Conservation (phyloP, 768 basidiomycete species). For the Symmetrospora coprosmae region DNA sequence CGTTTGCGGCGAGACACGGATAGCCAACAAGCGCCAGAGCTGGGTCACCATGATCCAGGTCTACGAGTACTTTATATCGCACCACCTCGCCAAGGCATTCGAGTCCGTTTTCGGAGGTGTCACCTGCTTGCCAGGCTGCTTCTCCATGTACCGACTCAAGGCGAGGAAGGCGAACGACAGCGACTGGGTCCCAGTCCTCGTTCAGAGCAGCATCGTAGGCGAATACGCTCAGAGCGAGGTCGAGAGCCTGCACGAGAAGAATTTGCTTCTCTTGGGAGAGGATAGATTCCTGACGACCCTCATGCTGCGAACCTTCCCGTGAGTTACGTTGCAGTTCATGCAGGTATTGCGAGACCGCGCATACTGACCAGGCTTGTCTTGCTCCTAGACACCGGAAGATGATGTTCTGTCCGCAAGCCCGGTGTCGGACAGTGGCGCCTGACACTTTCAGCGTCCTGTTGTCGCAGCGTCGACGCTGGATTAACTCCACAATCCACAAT, state of each 20-base stretch:
- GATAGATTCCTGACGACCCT: constrained; percentile 97
- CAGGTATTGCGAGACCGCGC: neutral
- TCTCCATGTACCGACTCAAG: constrained; percentile 98
- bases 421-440: constrained; percentile 86
- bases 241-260: constrained; percentile 91
- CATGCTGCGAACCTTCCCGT: constrained; percentile 84
- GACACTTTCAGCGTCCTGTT: constrained; percentile 85
- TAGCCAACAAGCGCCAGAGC: constrained; percentile 92
- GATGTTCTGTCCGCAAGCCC: constrained; percentile 96
- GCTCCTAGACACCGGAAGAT: constrained; percentile 66
- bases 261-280: constrained; percentile 85
- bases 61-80: constrained; percentile 96
- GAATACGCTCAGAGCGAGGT: constrained; percentile 93
- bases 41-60: constrained; percentile 99
- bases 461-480: constrained; percentile 96
- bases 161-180: constrained; percentile 73
- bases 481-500: constrained; percentile 98
- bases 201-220: constrained; percentile 90
- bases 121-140: constrained; percentile 97
- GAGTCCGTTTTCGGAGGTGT: constrained; percentile 99
- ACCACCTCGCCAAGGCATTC: constrained; percentile 94
- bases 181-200: constrained; percentile 93
- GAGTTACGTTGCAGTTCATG: neutral
- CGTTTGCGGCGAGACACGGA: constrained; percentile 93
- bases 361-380: no score